Base-by-base conservation (phyloP, 192 early-diverging fungal species). In the Backusella macrospora region DNA sequence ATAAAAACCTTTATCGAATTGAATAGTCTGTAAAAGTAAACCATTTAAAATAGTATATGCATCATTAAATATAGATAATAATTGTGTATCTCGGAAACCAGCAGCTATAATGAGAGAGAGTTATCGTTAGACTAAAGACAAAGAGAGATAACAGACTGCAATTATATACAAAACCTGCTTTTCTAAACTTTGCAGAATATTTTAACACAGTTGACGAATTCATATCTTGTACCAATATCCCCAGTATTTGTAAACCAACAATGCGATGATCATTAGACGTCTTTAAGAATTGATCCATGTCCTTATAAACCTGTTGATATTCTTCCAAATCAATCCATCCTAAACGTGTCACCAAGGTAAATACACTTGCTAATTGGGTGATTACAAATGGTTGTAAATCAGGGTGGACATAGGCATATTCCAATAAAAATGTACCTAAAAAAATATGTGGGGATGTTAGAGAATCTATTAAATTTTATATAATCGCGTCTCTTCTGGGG, bases 251-350 rank as follows among this genome's bases (percentile, higher is more conserved):
- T 63, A 95, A 80, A 29, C 86, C 92, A 62, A 92, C 79, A 21
- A 91, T 76, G 13, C 82, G 79, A 73, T 89, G 86, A 14, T 86
- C 85, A 62, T 75, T 72, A 38, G 83, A 78, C 37, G 84, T 82
- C 87, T 89, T 49, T 9, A 90, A 74, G 55, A 88, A 90, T 44
- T 87, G 82, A 52, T 81, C 71, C 23, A 90, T 70, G 63, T 87
- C 83, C 26, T 83, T 74, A 47, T 86, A 69, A 18, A 90, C 75
- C 45, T 85, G 78, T n/a, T 80, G 80, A 68, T 92, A 94, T 72
- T 89, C 86, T 39, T 90, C 88, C n/a, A 82, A 69, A 55, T 94
- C 92, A 39, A 91, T 83, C 92, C 92, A 94, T 39, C 90, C 90
- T n/a, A 92, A 68, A 68, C 90, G 90, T 21, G 90, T 90, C 26